These are phyloP conservation scores for Colletotrichum destructivum DNA, from an alignment of 2,329 filamentous ascomycete genomes.

Conservation along the genomic window DNA sequence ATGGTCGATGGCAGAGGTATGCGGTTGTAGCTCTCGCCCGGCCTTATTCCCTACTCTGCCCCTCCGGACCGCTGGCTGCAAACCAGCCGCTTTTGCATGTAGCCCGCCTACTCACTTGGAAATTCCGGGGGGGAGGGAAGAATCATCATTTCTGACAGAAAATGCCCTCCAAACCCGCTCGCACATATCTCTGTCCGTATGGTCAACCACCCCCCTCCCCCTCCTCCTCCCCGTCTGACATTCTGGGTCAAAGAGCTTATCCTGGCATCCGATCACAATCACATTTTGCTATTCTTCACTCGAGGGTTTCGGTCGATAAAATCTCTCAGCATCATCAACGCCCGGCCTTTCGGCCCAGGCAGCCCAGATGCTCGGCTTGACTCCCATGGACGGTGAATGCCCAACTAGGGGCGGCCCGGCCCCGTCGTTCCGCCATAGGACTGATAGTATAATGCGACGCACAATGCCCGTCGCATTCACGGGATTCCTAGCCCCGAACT, in stretches of 20 bases:
- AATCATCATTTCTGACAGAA: constrained; percentile 33
- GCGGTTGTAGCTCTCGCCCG: neutral
- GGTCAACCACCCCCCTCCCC: neutral
- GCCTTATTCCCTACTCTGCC: neutral
- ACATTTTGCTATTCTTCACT: neutral
- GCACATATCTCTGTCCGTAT: neutral
- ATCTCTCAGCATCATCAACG: neutral
- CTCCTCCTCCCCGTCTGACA: too few species aligned
- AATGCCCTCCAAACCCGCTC: constrained; percentile 1
- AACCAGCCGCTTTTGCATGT: constrained; percentile 20
- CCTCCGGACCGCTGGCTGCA: neutral
- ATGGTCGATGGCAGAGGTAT: too few species aligned
- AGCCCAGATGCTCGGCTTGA: constrained; percentile 6
- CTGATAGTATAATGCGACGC: neutral
- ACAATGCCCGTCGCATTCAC: neutral
- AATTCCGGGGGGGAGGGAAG: neutral
- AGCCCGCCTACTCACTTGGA: neutral
- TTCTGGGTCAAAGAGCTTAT: neutral
- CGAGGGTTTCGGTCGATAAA: neutral
- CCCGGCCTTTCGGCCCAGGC: constrained; percentile 20
- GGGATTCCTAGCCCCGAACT: too few species aligned
- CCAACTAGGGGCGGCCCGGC: constrained; percentile 38
- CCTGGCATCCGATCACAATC: too few species aligned
- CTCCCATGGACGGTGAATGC: neutral
- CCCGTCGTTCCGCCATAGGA: constrained; percentile 18